phyloP scores from a whole-genome alignment of 1,139 yeast species.

The Zygoascus sp. region DNA sequence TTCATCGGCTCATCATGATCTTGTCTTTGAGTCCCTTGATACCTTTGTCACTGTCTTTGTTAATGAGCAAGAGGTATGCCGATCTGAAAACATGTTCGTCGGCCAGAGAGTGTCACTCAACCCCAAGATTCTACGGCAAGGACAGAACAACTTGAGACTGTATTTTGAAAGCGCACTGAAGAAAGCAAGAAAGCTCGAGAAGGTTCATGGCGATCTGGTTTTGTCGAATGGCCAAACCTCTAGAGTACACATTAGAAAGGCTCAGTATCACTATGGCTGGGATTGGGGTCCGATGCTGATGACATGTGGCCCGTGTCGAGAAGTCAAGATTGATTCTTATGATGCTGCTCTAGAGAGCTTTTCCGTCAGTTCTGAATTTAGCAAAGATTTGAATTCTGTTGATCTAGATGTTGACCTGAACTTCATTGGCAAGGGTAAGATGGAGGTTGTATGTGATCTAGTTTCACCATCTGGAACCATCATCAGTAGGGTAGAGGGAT shows the following conservation, averaged over 20 bases:
- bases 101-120: constrained; percentile 26
- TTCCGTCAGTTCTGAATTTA: constrained; percentile 26
- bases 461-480: constrained; percentile 17
- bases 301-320: constrained; percentile 47
- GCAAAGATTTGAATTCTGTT: constrained; percentile 22
- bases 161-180: constrained; percentile 32
- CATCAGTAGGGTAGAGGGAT: constrained; percentile 7
- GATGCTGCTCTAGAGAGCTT: constrained; percentile 23
- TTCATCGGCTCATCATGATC: constrained; percentile 23
- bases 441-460: constrained; percentile 17
- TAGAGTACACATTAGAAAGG: constrained; percentile 46
- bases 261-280: constrained; percentile 57
- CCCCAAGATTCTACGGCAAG: constrained; percentile 18
- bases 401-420: constrained; percentile 20
- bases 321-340: constrained; percentile 37
- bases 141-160: constrained; percentile 28
- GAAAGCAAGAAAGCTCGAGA: constrained; percentile 21
- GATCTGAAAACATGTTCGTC: constrained; percentile 42
- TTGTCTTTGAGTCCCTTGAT: constrained; percentile 45
- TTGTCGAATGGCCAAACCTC: constrained; percentile 42
- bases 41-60: constrained; percentile 42
- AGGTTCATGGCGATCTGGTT: constrained; percentile 23
- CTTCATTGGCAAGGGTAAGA: constrained; percentile 12
- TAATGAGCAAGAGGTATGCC: constrained; percentile 36
- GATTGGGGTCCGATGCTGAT: constrained; percentile 53